Base-by-base conservation (phyloP, 495 filamentous ascomycete genomes). In the Aspergillus campestris region DNA sequence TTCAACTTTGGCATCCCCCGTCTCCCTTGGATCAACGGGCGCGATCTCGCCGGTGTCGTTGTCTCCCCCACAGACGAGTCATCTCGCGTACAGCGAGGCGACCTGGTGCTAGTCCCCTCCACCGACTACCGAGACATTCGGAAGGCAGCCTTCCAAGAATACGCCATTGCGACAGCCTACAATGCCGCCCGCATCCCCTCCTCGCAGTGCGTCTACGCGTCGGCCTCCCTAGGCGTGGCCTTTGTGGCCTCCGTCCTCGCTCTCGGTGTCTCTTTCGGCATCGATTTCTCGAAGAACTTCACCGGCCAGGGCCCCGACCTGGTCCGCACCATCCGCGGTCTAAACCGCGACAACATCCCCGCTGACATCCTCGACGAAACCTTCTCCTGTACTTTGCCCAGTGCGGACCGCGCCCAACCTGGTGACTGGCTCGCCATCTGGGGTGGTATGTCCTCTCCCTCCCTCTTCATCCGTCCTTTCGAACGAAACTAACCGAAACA, bases 61-160 rank as follows among this genome's bases (percentile, higher is more conserved):
- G 59, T 80, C 11, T 24, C 18, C 18, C 64, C 74, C 48, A 67
- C 67, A 1, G 58, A 71, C 3, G 59, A 61, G 14, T 48, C 56
- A 5, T 68, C 72, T 0, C 69, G 77, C 30, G 57, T 83, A 24
- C 63, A 66, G 34, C 56, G 64, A 27, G 75, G 79, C 24, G 80
- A 84, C 42, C 59, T 71, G 35, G 80, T 86, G 7, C 67, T 82
- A 13, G 77, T 74, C 1, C 74, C 80, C 9, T 84, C 81, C 6
- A 87, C 81, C 24, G 82, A 87, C 60, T 85, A 85, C 55, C 75
- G 83, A 1, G 81, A 87, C 48, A 71, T 80, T 37, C 69, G 82
- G 29, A 84, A 84, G 60, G 74, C 80, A 0, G 74, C 80, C 8
- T 87, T 80, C 56, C 83, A 85, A 58, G 72, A 86, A 61, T 85